Percentiles rank a stretch among this genome's conserved stretches.
These are phyloP conservation scores for Scutellaria minor DNA, from an alignment of 257 asterid species.

Conservation along the genomic window DNA sequence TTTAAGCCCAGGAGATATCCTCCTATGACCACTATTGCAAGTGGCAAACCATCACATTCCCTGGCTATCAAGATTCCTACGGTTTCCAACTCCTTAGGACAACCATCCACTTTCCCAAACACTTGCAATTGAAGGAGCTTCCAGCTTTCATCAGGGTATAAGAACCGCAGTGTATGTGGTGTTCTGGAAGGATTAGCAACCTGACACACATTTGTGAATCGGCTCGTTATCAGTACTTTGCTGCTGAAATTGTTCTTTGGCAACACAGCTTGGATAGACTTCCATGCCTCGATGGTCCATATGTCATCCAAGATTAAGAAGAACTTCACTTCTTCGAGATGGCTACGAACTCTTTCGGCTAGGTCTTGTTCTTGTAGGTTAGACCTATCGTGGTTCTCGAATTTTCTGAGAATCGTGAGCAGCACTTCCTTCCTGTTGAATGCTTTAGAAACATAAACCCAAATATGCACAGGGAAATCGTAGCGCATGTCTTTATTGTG, in stretches of 20 bases:
- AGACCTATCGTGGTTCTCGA: conserved; percentile 11
- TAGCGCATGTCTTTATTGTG: background rate
- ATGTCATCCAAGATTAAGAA: conserved; percentile 58
- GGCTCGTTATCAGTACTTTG: conserved; percentile 55
- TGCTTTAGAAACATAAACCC: conserved; percentile 35
- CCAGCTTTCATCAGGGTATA: conserved; percentile 41
- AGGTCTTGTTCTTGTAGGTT: conserved; percentile 13
- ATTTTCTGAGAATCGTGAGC: conserved; percentile 25
- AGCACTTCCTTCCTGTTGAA: conserved; percentile 23
- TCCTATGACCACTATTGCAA: conserved; percentile 47
- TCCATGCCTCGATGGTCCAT: conserved; percentile 50
- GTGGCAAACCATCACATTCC: conserved; percentile 53
- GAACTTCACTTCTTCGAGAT: conserved; percentile 37
- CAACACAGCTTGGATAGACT: conserved; percentile 31
- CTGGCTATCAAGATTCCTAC: conserved; percentile 40
- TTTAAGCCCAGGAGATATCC: conserved; percentile 32
- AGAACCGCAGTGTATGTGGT: conserved; percentile 44
- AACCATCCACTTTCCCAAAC: conserved; percentile 24
- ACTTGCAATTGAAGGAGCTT: conserved; percentile 48
- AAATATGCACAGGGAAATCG: conserved; percentile 33
- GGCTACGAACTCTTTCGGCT: background rate
- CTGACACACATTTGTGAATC: conserved; percentile 34
- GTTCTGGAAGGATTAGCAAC: conserved; percentile 18
- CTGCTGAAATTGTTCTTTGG: conserved; percentile 35
- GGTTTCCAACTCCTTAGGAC: conserved; percentile 27